Percentiles rank a stretch among this genome's conserved stretches.
Conservation (phyloP, 1,139 yeast species). For the Suhomyces wounanorum region DNA sequence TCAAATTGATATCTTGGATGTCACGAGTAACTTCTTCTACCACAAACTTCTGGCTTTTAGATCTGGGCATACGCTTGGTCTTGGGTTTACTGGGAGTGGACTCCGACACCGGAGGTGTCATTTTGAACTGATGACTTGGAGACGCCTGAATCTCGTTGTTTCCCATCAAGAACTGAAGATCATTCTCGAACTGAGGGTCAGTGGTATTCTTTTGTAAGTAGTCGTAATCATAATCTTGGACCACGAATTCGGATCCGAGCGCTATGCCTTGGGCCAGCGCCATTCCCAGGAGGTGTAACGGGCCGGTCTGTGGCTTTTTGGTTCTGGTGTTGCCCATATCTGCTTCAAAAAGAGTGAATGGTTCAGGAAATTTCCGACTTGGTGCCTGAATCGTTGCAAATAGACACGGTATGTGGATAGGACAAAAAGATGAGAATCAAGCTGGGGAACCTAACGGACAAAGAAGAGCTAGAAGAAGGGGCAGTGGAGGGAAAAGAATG, state of each 20-base stretch:
- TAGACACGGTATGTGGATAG: background rate
- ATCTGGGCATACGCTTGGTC: background rate
- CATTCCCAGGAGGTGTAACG: conserved; percentile 6
- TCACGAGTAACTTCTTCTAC: conserved; percentile 28
- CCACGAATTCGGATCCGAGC: conserved; percentile 14
- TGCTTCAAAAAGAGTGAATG: background rate
- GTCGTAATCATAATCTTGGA: conserved; percentile 21
- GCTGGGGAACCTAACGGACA: background rate
- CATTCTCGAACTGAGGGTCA: conserved; percentile 26
- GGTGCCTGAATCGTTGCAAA: background rate
- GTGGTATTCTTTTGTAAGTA: conserved; percentile 15
- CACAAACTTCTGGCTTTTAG: background rate
- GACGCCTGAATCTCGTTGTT: conserved; percentile 8
- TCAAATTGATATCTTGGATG: conserved; percentile 26
- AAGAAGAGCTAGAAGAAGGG: too few relatives aligned
- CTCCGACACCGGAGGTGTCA: background rate
- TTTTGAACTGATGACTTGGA: conserved; percentile 1
- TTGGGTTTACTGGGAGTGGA: conserved; percentile 3
- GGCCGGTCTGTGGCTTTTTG: conserved; percentile 2
- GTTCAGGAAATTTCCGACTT: background rate
- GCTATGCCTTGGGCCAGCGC: background rate
- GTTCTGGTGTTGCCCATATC: conserved; percentile 10
- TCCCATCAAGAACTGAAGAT: conserved; percentile 23
- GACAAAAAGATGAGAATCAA: background rate
- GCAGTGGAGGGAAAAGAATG: too few relatives aligned